Evolutionary conservation across 495 filamentous ascomycete genomes (phyloP).

Genomic region (Hypoxylon lenormandii): DNA sequence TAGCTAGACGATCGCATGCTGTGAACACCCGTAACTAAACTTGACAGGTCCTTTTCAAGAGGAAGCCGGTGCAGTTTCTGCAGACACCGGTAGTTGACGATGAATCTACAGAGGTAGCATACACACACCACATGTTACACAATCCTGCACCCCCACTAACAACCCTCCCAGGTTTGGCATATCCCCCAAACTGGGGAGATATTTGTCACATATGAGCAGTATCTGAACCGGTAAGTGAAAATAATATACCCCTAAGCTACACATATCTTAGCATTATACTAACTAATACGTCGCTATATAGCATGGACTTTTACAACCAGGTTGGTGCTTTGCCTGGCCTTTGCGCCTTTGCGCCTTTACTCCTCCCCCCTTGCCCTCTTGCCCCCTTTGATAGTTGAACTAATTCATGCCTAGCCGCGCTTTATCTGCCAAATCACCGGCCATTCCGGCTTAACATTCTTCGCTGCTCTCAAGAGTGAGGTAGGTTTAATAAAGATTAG

Average conservation of each 20-base stretch:
- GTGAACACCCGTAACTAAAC: conserved; percentile 16
- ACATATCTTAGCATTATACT: conserved; percentile 9
- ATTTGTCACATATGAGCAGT: conserved; percentile 88
- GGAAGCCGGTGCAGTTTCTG: conserved; percentile 91
- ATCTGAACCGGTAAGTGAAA: conserved; percentile 75
- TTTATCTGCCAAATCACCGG: conserved; percentile 97
- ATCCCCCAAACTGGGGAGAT: conserved; percentile 90
- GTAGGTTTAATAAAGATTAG: conserved; percentile 64
- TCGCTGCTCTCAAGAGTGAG: conserved; percentile 92
- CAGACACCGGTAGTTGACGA: conserved; percentile 78
- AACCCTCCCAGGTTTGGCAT: conserved; percentile 78
- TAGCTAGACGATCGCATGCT: background rate
- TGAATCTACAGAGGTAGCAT: conserved; percentile 79
- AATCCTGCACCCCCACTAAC: conserved; percentile 41
- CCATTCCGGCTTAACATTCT: conserved; percentile 91
- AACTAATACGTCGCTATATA: conserved; percentile 47
- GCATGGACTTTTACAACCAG: conserved; percentile 94
- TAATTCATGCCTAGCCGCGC: conserved; percentile 67
- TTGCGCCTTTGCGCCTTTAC: conserved; percentile 1
- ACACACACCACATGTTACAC: conserved; percentile 24
- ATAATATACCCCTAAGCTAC: background rate
- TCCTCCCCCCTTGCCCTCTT: conserved; percentile 6
- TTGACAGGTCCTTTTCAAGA: conserved; percentile 88
- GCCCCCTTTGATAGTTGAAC: conserved; percentile 15
- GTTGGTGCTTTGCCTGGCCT: conserved; percentile 57